These are phyloP conservation scores for Barnettozyma wickerhamii DNA, from an alignment of 805 yeast genomes.

Conservation along the genomic window DNA sequence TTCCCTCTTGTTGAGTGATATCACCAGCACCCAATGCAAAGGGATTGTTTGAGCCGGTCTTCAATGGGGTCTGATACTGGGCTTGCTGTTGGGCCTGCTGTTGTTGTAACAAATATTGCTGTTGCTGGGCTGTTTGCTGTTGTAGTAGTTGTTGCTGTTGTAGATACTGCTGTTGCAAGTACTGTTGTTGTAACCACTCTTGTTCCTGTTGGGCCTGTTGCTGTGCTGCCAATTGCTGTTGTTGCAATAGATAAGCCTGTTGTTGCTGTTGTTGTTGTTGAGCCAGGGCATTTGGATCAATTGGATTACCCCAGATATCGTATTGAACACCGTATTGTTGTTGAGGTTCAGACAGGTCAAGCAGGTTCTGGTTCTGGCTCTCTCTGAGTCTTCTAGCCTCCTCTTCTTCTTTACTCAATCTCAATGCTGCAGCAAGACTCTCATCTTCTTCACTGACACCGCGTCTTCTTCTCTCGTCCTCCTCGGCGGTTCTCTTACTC, in stretches of 20 bases:
- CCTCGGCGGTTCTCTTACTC: slow-evolving; percentile 77
- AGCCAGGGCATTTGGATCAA: slow-evolving; percentile 18
- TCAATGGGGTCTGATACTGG: slow-evolving; percentile 44
- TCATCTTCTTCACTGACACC: slow-evolving; percentile 35
- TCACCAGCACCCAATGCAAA: slow-evolving; percentile 44
- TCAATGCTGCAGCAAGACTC: slow-evolving; percentile 64
- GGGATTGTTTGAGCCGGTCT: slow-evolving; percentile 77
- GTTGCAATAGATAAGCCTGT: slow-evolving; percentile 20
- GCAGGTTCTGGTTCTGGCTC: slow-evolving; percentile 41
- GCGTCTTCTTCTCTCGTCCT: slow-evolving; percentile 63
- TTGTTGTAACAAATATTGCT: slow-evolving; percentile 33
- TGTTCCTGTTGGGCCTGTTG: slow-evolving; percentile 36
- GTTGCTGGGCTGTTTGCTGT: slow-evolving; percentile 33
- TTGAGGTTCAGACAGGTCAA: slow-evolving; percentile 46
- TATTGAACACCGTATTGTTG: slow-evolving; percentile 25
- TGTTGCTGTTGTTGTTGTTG: slow-evolving; percentile 20
- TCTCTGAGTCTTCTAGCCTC: slow-evolving; percentile 50
- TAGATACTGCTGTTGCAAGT: slow-evolving; percentile 29
- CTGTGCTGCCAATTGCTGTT: slow-evolving; percentile 42
- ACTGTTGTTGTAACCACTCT: slow-evolving; percentile 31
- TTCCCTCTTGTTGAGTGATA: slow-evolving; percentile 16
- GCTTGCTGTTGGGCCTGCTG: slow-evolving; percentile 29
- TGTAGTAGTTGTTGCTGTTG: slow-evolving; percentile 32
- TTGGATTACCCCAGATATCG: slow-evolving; percentile 28
- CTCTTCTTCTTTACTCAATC: slow-evolving; percentile 73